Evolutionary conservation across 352 stramenopile species (phyloP).

Genomic region (Phytophthora hybrid): DNA sequence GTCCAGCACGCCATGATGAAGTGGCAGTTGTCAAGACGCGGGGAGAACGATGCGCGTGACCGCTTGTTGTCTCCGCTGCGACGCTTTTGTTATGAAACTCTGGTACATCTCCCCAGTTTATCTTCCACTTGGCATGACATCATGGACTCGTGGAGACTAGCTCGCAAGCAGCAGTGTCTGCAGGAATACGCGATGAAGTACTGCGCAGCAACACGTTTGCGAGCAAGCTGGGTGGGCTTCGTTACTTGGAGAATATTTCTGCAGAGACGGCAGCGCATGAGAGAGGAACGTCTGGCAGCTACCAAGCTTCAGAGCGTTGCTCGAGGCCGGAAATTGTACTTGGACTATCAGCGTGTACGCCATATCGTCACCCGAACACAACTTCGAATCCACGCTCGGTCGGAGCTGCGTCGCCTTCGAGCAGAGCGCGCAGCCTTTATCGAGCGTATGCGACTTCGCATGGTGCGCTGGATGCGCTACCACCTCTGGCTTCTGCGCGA

Average conservation of each 20-base stretch:
- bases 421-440: constrained; percentile 38
- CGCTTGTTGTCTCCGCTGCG: constrained; percentile 23
- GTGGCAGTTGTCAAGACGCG: constrained; percentile 21
- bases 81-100: constrained; percentile 53
- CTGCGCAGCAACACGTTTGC: constrained; percentile 62
- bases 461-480: constrained; percentile 62
- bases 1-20: constrained; percentile 31
- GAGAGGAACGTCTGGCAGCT: constrained; percentile 49
- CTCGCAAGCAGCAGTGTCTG: constrained; percentile 47
- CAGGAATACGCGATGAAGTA: constrained; percentile 40
- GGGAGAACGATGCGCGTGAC: constrained; percentile 6
- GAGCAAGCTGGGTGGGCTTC: constrained; percentile 49
- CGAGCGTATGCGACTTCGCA: constrained; percentile 52
- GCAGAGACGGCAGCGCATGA: constrained; percentile 40
- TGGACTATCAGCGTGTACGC: constrained; percentile 32
- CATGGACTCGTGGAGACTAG: constrained; percentile 56
- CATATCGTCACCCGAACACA: constrained; percentile 22
- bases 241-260: constrained; percentile 31
- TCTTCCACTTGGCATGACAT: constrained; percentile 47
- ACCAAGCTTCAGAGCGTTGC: constrained; percentile 57
- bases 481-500: constrained; percentile 48
- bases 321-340: constrained; percentile 33
- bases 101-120: constrained; percentile 58
- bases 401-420: constrained; percentile 47
- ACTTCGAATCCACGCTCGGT: constrained; percentile 45